Evolutionary conservation across 2,329 filamentous ascomycete genomes (phyloP).

Genomic region (Cordyceps militaris): DNA sequence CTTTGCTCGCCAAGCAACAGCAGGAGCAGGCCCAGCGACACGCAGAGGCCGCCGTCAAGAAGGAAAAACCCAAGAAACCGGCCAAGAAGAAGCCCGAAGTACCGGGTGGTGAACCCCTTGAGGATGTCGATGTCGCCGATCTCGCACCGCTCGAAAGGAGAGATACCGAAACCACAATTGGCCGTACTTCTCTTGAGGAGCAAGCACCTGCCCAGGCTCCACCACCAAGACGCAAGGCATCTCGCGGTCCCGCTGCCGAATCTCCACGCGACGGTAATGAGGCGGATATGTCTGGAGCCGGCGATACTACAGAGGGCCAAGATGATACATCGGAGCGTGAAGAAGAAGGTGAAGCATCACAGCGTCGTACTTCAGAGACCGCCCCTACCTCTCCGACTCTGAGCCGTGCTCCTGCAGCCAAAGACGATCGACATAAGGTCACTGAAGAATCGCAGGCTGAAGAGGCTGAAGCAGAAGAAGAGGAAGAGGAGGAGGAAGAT

Average conservation of each 20-base stretch:
- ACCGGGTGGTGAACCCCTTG: slow-evolving; percentile 25
- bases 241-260: slow-evolving; percentile 37
- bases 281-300: slow-evolving; percentile 57
- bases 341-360: slow-evolving; percentile 59
- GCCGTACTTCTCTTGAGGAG: slow-evolving; percentile 46
- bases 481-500: slow-evolving; percentile 75
- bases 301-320: slow-evolving; percentile 55
- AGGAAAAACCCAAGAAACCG: slow-evolving; percentile 75
- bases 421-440: slow-evolving; percentile 41
- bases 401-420: slow-evolving; percentile 38
- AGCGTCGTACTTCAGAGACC: slow-evolving; percentile 25
- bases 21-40: slow-evolving; percentile 79
- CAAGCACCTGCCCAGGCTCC: slow-evolving; percentile 28
- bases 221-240: slow-evolving; percentile 46
- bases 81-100: slow-evolving; percentile 60
- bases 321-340: slow-evolving; percentile 63
- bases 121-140: slow-evolving; percentile 22
- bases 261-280: slow-evolving; percentile 54
- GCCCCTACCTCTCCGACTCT: slow-evolving; percentile 30
- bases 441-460: slow-evolving; percentile 77
- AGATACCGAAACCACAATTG: slow-evolving; percentile 40
- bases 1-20: slow-evolving; percentile 87
- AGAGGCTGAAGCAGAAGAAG: slow-evolving; percentile 51
- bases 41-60: slow-evolving; percentile 69
- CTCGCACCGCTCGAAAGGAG: slow-evolving; percentile 37